Conservation (phyloP, 2,329 filamentous ascomycete genomes). For the Cytospora mali region DNA sequence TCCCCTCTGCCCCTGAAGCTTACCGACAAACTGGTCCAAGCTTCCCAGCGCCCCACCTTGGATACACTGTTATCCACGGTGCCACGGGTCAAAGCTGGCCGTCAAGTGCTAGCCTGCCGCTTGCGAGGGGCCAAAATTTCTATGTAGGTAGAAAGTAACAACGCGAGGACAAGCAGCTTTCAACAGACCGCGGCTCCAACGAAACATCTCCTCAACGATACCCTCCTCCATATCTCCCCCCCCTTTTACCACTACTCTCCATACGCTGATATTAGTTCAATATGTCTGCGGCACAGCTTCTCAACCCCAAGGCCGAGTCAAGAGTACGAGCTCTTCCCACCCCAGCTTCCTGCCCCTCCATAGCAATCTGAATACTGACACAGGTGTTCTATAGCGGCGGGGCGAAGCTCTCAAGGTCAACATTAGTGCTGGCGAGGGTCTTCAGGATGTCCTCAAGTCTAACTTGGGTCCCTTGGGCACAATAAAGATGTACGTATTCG, state of each 20-base stretch:
- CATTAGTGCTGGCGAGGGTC: conserved; percentile 92
- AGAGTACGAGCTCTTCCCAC: conserved; percentile 63
- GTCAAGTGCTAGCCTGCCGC: conserved; percentile 8
- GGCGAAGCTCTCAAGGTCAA: conserved; percentile 97
- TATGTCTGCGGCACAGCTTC: conserved; percentile 97
- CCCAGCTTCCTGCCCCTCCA: conserved; percentile 34
- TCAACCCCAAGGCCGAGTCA: conserved; percentile 98
- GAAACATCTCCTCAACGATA: conserved; percentile 16
- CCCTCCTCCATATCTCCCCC: no score
- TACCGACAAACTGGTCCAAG: conserved; percentile 19
- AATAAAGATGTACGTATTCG: conserved; percentile 81
- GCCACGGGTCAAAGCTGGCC: neutral
- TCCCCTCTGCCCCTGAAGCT: neutral
- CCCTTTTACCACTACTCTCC: neutral
- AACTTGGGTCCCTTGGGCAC: conserved; percentile 93
- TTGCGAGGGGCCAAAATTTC: conserved; percentile 23
- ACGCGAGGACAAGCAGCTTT: conserved; percentile 10
- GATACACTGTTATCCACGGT: neutral
- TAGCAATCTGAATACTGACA: conserved; percentile 42
- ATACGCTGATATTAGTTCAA: conserved; percentile 28
- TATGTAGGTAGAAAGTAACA: conserved; percentile 5
- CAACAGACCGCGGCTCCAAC: conserved; percentile 6
- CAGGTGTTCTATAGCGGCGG: conserved; percentile 68
- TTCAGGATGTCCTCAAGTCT: conserved; percentile 92
- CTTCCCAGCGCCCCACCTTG: neutral